phyloP scores from a whole-genome alignment of 805 yeast genomes.

The Blastobotrys robertii region DNA sequence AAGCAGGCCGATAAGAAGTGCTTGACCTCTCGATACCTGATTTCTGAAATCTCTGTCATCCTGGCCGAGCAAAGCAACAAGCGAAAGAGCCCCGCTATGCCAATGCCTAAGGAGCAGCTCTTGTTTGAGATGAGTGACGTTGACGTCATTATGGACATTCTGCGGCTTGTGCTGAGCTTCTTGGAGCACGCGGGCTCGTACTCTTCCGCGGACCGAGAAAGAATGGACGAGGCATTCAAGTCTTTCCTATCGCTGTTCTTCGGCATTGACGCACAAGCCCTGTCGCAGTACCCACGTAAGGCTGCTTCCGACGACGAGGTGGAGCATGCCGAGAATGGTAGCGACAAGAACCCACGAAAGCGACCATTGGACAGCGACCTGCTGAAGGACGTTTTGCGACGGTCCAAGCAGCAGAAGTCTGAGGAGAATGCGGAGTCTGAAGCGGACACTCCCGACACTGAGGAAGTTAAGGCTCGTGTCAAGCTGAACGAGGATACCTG shows the following conservation, averaged over 20 bases:
- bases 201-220: constrained; percentile 72
- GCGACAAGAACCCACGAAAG: constrained; percentile 23
- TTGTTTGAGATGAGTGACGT: constrained; percentile 55
- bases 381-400: constrained; percentile 41
- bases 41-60: constrained; percentile 85
- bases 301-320: constrained; percentile 1
- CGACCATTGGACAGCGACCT: constrained; percentile 30
- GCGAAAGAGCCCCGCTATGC: constrained; percentile 75
- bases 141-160: constrained; percentile 63
- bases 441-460: constrained; percentile 2
- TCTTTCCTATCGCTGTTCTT: constrained; percentile 68
- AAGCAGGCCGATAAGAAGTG: constrained; percentile 94
- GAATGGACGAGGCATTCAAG: constrained; percentile 59
- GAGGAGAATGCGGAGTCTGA: background rate
- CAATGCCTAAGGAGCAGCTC: constrained; percentile 71
- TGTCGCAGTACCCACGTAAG: constrained; percentile 10
- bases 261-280: constrained; percentile 31
- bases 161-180: constrained; percentile 56
- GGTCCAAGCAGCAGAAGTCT: constrained; percentile 18
- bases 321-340: constrained; percentile 22
- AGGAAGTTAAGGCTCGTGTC: constrained; percentile 6
- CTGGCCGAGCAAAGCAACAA: constrained; percentile 87
- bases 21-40: constrained; percentile 78
- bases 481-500: constrained; percentile 3
- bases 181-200: constrained; percentile 61